Evolutionary conservation across 768 basidiomycete species (phyloP).

Genomic region (Naganishia vishniacii): DNA sequence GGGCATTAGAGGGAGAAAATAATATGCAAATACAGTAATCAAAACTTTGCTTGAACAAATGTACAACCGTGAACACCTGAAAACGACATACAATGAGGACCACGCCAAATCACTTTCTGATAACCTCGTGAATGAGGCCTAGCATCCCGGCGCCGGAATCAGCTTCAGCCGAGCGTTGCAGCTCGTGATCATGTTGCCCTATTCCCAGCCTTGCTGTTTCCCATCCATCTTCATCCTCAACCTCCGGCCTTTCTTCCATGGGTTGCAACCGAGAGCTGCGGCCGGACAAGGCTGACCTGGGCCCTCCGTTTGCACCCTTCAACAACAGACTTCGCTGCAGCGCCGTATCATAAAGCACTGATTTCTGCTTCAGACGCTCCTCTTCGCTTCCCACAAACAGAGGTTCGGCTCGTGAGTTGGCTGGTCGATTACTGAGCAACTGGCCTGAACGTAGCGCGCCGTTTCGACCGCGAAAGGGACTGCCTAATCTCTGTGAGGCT

Average conservation of each 20-base stretch:
- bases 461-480: not conserved
- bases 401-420: conserved; percentile 10
- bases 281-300: not conserved
- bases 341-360: conserved; percentile 38
- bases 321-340: conserved; percentile 33
- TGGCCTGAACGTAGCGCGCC: not conserved
- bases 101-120: conserved; percentile 46
- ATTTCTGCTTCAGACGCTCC: conserved; percentile 32
- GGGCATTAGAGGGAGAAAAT: too few relatives aligned
- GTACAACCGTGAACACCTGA: too few relatives aligned
- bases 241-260: conserved; percentile 29
- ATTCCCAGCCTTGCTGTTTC: conserved; percentile 30
- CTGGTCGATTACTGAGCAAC: conserved; percentile 52
- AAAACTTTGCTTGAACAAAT: too few relatives aligned
- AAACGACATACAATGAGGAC: too few relatives aligned
- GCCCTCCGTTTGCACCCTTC: not conserved
- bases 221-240: conserved; percentile 56
- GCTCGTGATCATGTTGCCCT: not conserved
- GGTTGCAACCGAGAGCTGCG: conserved; percentile 24
- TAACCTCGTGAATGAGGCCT: conserved; percentile 79
- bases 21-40: too few relatives aligned
- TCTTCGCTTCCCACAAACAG: conserved; percentile 28
- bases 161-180: conserved; percentile 2
- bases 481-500: not conserved
- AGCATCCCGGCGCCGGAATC: conserved; percentile 73